phyloP scores from a whole-genome alignment of 2,329 filamentous ascomycete genomes.

The Chaetomium olivaceum region DNA sequence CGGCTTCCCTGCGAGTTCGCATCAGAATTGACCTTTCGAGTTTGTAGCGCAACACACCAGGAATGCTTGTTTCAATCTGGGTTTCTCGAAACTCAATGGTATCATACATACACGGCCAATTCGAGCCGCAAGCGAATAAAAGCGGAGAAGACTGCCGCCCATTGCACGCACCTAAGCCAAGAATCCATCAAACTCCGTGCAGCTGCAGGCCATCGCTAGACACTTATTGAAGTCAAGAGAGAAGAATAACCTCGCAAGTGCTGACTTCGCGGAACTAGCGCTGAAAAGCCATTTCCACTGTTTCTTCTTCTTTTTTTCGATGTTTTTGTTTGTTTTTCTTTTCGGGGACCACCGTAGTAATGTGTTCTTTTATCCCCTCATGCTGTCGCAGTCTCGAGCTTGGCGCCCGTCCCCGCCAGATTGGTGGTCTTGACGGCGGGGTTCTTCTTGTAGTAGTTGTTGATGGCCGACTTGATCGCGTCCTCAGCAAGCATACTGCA shows the following conservation, averaged over 20 bases:
- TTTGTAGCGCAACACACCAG: neutral
- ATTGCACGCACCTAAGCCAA: constrained; percentile 11
- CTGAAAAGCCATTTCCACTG: neutral
- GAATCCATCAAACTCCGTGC: constrained; percentile 25
- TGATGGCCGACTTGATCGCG: constrained; percentile 88
- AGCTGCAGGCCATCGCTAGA: constrained; percentile 17
- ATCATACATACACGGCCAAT: constrained; percentile 12
- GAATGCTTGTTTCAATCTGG: neutral
- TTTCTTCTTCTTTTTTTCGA: neutral
- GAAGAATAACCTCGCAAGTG: neutral
- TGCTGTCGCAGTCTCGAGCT: constrained; percentile 46
- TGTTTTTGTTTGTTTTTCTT: neutral
- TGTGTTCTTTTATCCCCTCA: constrained; percentile 2
- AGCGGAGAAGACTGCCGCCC: constrained; percentile 8
- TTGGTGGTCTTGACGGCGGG: constrained; percentile 72
- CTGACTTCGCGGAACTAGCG: neutral
- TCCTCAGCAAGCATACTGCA: constrained; percentile 93
- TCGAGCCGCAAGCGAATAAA: neutral
- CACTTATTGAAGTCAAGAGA: neutral
- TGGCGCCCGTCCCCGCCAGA: constrained; percentile 70
- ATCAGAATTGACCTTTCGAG: neutral
- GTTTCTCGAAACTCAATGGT: neutral
- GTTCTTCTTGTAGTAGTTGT: constrained; percentile 90
- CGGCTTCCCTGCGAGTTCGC: neutral
- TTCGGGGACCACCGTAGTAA: neutral